phyloP scores from a whole-genome alignment of 805 yeast species.

The Saccharomycopsis sp. region DNA sequence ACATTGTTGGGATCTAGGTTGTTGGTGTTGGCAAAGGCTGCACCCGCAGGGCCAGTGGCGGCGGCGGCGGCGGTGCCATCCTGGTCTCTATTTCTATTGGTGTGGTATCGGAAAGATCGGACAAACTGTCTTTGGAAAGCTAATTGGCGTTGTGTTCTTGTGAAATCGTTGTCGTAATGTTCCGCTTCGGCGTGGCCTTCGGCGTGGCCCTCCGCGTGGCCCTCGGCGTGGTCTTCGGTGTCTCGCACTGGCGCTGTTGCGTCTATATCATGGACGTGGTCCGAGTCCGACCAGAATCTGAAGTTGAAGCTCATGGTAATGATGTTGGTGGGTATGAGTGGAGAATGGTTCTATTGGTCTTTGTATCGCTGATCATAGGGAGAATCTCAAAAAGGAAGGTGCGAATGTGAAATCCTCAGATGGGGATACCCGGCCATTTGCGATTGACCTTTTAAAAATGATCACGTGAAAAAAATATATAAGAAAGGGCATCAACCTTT shows the following conservation, averaged over 20 bases:
- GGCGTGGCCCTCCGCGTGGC: neutral
- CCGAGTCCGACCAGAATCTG: neutral
- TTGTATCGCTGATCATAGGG: too few relatives aligned
- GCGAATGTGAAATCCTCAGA: too few relatives aligned
- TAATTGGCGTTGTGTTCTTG: constrained; percentile 4
- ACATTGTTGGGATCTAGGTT: neutral
- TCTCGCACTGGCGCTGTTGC: neutral
- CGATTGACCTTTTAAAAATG: too few relatives aligned
- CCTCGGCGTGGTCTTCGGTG: neutral
- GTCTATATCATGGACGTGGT: neutral
- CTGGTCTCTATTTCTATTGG: neutral
- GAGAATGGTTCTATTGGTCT: too few relatives aligned
- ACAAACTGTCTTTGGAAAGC: constrained; percentile 12
- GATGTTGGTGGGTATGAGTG: too few relatives aligned
- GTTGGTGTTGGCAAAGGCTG: neutral
- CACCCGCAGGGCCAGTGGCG: too few relatives aligned
- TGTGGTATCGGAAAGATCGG: constrained; percentile 4
- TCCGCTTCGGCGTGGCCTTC: neutral
- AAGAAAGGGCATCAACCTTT: too few relatives aligned
- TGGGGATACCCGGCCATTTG: too few relatives aligned
- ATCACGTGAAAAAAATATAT: too few relatives aligned
- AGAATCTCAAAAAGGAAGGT: too few relatives aligned
- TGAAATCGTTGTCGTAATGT: neutral
- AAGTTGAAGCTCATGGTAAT: neutral
- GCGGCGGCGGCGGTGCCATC: too few relatives aligned